Evolutionary conservation across 345 rosid genomes (phyloP).

Genomic region (Syzygium oleosum): DNA sequence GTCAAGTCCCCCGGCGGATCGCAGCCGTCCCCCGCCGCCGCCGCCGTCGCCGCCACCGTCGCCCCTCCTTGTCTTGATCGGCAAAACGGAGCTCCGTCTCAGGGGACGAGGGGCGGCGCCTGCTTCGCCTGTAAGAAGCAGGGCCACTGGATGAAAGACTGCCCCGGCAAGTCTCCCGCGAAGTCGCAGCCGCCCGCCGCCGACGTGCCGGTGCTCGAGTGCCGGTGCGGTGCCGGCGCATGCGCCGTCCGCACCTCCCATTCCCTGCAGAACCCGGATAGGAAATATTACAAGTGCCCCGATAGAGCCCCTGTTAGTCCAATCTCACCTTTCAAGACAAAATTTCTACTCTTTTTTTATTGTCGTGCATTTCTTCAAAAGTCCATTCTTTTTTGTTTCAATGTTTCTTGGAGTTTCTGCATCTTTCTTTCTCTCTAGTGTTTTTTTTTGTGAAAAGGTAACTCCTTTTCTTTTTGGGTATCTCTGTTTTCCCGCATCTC

Average conservation of each 20-base stretch:
- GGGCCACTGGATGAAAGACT: conserved; percentile 24
- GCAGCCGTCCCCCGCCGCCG: neutral
- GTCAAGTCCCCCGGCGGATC: neutral
- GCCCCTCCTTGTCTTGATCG: neutral
- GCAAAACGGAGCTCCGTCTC: neutral
- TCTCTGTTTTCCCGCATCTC: neutral
- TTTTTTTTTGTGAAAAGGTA: neutral
- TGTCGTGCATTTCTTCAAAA: neutral
- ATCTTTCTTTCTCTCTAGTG: neutral
- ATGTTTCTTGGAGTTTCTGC: neutral
- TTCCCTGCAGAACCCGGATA: conserved; percentile 9
- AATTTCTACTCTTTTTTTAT: neutral
- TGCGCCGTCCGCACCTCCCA: conserved; percentile 9
- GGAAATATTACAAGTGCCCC: conserved; percentile 24
- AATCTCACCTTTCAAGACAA: neutral
- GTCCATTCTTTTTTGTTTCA: neutral
- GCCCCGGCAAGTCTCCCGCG: conserved; percentile 7
- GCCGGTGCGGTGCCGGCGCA: conserved; percentile 22
- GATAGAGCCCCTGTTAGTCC: neutral
- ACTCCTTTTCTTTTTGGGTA: neutral
- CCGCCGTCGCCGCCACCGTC: neutral
- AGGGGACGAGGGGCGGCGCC: neutral
- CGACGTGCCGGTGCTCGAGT: conserved; percentile 13
- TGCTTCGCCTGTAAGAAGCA: conserved; percentile 16
- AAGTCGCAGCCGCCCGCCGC: neutral